Conservation (phyloP, 441 rosid genomes). For the Rhodomyrtus psidioides region DNA sequence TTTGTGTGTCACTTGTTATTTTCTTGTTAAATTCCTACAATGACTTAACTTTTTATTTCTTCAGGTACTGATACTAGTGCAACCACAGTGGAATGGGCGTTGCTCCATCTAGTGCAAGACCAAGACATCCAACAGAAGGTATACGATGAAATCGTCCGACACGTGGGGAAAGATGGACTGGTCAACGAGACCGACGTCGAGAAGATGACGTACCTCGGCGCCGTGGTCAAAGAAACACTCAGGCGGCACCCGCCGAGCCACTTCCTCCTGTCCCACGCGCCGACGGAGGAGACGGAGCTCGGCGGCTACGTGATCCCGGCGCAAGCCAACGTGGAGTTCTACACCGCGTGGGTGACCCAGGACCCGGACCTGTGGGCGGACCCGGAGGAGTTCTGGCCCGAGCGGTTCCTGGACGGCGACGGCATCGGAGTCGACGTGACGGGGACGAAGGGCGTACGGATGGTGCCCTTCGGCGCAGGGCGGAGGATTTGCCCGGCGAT, state of each 20-base stretch:
- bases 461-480: slow-evolving; percentile 90
- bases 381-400: slow-evolving; percentile 66
- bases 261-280: slow-evolving; percentile 77
- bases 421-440: slow-evolving; percentile 73
- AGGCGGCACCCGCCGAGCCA: slow-evolving; percentile 94
- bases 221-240: slow-evolving; percentile 78
- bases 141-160: slow-evolving; percentile 44
- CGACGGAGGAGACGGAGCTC: slow-evolving; percentile 48
- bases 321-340: slow-evolving; percentile 59
- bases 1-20: background rate
- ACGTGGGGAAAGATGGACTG: slow-evolving; percentile 42
- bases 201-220: slow-evolving; percentile 53
- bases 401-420: slow-evolving; percentile 69
- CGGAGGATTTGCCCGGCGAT: slow-evolving; percentile 89
- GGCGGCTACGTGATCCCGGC: slow-evolving; percentile 70
- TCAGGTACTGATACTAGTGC: slow-evolving; percentile 68
- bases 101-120: slow-evolving; percentile 52
- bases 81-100: slow-evolving; percentile 76
- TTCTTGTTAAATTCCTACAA: background rate
- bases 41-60: background rate
- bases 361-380: slow-evolving; percentile 69
- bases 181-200: slow-evolving; percentile 63
- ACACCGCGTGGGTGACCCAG: slow-evolving; percentile 89
- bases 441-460: slow-evolving; percentile 67
- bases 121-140: slow-evolving; percentile 59